Percentiles rank a stretch among this genome's conserved stretches.
Evolutionary conservation across 2,329 filamentous ascomycete genomes (phyloP).

Genomic region (Colletotrichum truncatum): DNA sequence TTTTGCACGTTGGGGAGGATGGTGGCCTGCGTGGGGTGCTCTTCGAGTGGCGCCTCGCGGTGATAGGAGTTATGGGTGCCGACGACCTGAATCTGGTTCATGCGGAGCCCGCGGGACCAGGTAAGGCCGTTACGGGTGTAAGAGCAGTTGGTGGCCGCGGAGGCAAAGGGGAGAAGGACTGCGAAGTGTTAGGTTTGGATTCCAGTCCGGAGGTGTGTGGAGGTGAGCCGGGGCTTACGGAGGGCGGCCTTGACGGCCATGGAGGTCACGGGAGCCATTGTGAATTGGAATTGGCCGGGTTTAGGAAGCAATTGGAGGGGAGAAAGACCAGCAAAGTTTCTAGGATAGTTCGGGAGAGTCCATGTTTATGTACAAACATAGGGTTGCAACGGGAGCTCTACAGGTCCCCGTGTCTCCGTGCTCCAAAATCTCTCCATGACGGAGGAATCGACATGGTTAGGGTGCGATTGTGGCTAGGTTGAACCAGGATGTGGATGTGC

Average conservation of each 20-base stretch:
- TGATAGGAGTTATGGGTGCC: slow-evolving; percentile 64
- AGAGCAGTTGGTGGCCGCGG: slow-evolving; percentile 6
- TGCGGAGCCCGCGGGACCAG: slow-evolving; percentile 46
- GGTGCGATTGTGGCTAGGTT: too few species aligned
- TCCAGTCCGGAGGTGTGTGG: neutral
- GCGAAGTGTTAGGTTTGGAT: neutral
- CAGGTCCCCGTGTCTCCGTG: neutral
- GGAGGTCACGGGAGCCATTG: slow-evolving; percentile 5
- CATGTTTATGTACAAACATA: slow-evolving; percentile 3
- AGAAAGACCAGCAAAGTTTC: neutral
- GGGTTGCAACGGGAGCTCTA: neutral
- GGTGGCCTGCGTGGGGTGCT: slow-evolving; percentile 49
- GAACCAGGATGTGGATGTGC: neutral
- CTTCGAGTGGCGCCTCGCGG: slow-evolving; percentile 51
- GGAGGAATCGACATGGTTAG: neutral
- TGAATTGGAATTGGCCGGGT: neutral
- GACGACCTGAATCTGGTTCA: slow-evolving; percentile 61
- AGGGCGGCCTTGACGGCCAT: slow-evolving; percentile 19
- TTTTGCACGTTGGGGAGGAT: slow-evolving; percentile 47
- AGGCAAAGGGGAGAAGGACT: slow-evolving; percentile 20
- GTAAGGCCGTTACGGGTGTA: slow-evolving; percentile 41
- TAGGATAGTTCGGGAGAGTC: neutral
- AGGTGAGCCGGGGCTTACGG: neutral
- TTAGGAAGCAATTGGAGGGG: neutral
- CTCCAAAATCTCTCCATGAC: neutral